Evolutionary conservation across 805 yeast genomes (phyloP), one percentile per base, ranked within the genome.

Genomic region (Cyberlindnera veronae): DNA sequence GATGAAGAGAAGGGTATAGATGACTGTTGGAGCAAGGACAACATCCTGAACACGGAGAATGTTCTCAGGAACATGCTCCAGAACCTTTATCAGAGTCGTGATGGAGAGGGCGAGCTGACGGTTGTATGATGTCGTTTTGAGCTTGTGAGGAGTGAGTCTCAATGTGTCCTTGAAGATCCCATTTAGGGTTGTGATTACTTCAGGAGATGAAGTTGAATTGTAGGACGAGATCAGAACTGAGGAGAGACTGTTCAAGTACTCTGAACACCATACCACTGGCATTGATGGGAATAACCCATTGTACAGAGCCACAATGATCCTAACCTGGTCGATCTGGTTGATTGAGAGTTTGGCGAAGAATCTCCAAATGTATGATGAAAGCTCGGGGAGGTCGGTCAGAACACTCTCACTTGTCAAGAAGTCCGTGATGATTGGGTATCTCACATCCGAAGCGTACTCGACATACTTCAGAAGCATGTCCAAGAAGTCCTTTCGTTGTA

Each of bases 11-110:
- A 72, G 48, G 4, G 58, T 45, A 39, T 70, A 69, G 0, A 64
- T 45, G 3, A 75, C 39, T 1, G 65, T 34, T 0, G 74, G 71
- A 0, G 75, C 72, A 0, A 69, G 48, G 1, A 72, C 58, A 12
- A 73, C 39, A 23, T 49, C 53, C 3, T 51, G 32, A 0, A 60
- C 42, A 6, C 40, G 39, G 4, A 65, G 39, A 1, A 45, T 26
- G 2, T 44, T 22, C 1, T 47, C 44, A 3, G 68, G 62, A 0
- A 64, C 29, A 0, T 8, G 8, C 14, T 41, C 49, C 2, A 54
- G 34, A 3, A 35, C 11, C 14, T 44, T 41, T 18, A 54, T 36
- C 17, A 49, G 37, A 1, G 33, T 23, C 1, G 44, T 3, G 12
- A 43, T 15, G 2, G 55, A n/a, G 2, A 50, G 11, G 0, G 38